Evolutionary conservation across 2,329 filamentous ascomycete genomes (phyloP).

Genomic region (Grosmannia huntii): DNA sequence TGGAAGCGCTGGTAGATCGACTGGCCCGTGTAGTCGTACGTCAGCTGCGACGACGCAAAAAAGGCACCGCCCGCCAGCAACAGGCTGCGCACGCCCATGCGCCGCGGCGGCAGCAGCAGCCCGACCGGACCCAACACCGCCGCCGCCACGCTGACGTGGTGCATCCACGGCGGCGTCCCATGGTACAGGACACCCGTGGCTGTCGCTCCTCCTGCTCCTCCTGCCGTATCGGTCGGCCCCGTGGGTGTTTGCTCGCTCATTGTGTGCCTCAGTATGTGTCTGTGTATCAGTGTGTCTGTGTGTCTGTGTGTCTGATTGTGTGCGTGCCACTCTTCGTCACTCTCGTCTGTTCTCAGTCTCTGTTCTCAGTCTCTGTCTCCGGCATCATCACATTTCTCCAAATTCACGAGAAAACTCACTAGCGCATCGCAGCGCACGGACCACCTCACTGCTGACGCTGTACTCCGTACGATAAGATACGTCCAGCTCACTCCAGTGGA

Average conservation of each 20-base stretch:
- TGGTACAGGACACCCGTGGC: conserved; percentile 9
- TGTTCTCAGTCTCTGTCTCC: no score
- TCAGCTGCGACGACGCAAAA: conserved; percentile 41
- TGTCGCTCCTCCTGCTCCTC: not conserved
- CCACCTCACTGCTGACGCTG: not conserved
- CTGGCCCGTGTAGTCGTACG: conserved; percentile 41
- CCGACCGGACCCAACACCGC: conserved; percentile 34
- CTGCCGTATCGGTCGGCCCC: not conserved
- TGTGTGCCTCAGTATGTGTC: not conserved
- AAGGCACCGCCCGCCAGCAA: conserved; percentile 37
- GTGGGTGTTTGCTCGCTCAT: not conserved
- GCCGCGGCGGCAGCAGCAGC: conserved; percentile 38
- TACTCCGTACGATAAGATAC: no score
- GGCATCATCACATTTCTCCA: no score
- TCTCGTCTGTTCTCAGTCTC: not conserved
- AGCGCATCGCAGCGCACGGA: not conserved
- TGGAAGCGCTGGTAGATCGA: conserved; percentile 36
- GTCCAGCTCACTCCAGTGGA: not conserved
- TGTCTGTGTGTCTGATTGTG: not conserved
- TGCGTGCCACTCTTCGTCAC: no score
- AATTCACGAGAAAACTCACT: not conserved
- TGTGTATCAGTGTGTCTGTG: no score
- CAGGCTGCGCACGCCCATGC: conserved; percentile 33
- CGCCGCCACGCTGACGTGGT: conserved; percentile 34
- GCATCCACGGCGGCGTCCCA: conserved; percentile 23